Percentiles rank a stretch among this genome's conserved stretches.
These are phyloP conservation scores for Hymenoscyphus fructigenus DNA, from an alignment of 2,329 filamentous ascomycete species.

Conservation along the genomic window DNA sequence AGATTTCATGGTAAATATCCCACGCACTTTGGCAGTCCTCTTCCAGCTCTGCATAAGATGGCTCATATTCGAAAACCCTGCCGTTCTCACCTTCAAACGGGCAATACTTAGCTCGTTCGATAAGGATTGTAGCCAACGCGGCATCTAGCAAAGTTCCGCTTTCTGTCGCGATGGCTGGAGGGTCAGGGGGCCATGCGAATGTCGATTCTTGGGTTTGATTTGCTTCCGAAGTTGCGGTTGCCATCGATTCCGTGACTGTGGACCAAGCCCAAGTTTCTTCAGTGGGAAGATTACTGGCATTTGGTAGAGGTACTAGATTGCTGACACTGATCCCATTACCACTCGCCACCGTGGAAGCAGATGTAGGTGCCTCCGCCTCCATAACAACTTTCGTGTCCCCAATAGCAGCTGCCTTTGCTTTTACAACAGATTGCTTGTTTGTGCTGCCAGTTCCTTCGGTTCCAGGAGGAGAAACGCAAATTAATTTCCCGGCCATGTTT, in stretches of 20 bases:
- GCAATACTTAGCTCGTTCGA: background rate
- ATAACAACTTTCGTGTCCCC: background rate
- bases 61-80: background rate
- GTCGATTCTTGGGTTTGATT: background rate
- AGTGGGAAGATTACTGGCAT: background rate
- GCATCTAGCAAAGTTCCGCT: background rate
- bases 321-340: background rate
- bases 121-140: background rate
- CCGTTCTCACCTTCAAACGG: background rate
- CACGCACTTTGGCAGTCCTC: background rate
- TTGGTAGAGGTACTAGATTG: background rate
- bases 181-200: background rate
- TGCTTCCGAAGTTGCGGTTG: background rate
- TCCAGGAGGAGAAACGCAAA: constrained; percentile 4
- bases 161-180: background rate
- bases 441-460: background rate
- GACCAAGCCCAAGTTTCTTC: background rate
- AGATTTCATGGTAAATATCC: background rate
- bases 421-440: background rate
- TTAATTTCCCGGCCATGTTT: constrained; percentile 3
- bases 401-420: background rate
- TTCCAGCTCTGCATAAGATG: background rate
- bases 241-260: background rate
- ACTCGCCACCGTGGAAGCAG: background rate
- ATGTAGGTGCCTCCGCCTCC: background rate